Evolutionary conservation across 2,329 filamentous ascomycete genomes (phyloP).

Genomic region (Tolypocladium tundrense): DNA sequence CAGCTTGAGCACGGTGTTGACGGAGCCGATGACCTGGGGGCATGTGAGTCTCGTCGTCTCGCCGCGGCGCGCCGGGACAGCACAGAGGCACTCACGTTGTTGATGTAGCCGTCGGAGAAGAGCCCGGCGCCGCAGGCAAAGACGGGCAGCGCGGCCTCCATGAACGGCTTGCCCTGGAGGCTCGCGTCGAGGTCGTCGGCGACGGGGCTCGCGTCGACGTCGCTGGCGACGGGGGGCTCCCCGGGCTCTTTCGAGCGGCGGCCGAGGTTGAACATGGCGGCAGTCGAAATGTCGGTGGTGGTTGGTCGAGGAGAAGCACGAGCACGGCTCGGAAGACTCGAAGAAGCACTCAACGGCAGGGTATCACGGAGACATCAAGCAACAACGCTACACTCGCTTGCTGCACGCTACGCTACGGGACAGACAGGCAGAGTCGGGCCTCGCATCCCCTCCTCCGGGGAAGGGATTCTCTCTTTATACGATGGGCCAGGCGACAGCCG

Average conservation of each 20-base stretch:
- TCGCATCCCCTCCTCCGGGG: neutral
- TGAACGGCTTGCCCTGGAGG: constrained; percentile 10
- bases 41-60: neutral
- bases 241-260: neutral
- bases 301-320: neutral
- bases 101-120: constrained; percentile 87
- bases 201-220: neutral
- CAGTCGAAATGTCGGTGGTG: neutral
- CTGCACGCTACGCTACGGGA: neutral
- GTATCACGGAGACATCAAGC: neutral
- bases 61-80: too few species aligned
- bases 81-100: constrained; percentile 48
- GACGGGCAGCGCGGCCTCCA: constrained; percentile 44
- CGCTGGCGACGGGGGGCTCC: neutral
- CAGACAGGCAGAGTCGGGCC: neutral
- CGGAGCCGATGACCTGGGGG: constrained; percentile 71
- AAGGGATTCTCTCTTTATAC: neutral
- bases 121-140: constrained; percentile 84
- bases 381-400: neutral
- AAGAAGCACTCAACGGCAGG: neutral
- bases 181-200: constrained; percentile 4
- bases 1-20: constrained; percentile 61
- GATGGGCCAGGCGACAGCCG: neutral
- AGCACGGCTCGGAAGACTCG: neutral
- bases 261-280: constrained; percentile 3